Evolutionary conservation across 768 basidiomycete genomes (phyloP).

Genomic region (Suillus ampliporus): DNA sequence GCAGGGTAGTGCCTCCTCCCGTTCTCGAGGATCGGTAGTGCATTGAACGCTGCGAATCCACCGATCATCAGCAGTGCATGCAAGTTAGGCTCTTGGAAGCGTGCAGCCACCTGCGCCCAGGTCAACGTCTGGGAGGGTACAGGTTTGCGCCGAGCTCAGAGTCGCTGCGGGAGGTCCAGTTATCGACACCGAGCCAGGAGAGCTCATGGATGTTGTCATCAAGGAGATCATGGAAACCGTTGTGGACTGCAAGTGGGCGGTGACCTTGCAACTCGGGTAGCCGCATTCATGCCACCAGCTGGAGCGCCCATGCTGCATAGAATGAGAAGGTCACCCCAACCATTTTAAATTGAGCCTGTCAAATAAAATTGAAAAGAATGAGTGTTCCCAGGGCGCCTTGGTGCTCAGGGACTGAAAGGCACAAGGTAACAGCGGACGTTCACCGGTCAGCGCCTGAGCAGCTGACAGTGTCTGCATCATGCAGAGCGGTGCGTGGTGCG

Average conservation of each 20-base stretch:
- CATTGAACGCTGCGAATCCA: conserved; percentile 93
- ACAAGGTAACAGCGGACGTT: no score
- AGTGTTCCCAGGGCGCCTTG: no score
- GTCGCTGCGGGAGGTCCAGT: conserved; percentile 95
- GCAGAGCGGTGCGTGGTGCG: no score
- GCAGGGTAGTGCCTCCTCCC: conserved; percentile 85
- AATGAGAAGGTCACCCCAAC: no score
- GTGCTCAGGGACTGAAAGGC: no score
- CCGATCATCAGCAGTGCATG: conserved; percentile 89
- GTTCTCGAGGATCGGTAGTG: conserved; percentile 78
- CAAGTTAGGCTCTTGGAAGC: conserved; percentile 85
- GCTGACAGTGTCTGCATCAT: no score
- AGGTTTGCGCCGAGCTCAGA: conserved; percentile 98
- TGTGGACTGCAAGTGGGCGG: conserved; percentile 89
- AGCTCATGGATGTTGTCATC: conserved; percentile 87
- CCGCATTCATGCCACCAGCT: conserved; percentile 98
- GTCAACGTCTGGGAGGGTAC: conserved; percentile 83
- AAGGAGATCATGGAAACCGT: conserved; percentile 93
- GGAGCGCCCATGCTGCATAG: conserved; percentile 86
- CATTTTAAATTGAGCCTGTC: no score
- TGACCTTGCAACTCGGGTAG: conserved; percentile 94
- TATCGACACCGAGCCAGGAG: conserved; percentile 96
- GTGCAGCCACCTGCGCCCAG: conserved; percentile 87
- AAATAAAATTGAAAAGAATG: no score
- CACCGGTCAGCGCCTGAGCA: no score